Percentiles rank a stretch among this genome's conserved stretches.
Evolutionary conservation across 768 basidiomycete genomes (phyloP).

Genomic region (Rossbeevera mucosa): DNA sequence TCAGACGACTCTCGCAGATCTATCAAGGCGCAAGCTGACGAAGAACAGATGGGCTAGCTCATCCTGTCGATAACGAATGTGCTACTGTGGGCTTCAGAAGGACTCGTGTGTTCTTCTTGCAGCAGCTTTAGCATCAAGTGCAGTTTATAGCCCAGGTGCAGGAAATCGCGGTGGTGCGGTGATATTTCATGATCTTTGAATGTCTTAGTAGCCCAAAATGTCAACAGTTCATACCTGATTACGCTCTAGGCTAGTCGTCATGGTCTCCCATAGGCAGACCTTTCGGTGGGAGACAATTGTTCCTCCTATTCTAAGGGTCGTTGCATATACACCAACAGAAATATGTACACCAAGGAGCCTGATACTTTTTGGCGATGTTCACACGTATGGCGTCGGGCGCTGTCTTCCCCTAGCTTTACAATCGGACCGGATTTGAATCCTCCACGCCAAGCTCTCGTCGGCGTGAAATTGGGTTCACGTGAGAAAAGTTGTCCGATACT

Average conservation of each 20-base stretch:
- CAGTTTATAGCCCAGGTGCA: not conserved
- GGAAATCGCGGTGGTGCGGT: not conserved
- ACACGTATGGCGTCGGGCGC: not conserved
- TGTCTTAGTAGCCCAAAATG: not conserved
- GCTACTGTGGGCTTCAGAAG: not conserved
- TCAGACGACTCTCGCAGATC: not conserved
- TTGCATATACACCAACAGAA: not conserved
- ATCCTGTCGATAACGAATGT: not conserved
- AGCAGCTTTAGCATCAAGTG: not conserved
- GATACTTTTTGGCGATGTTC: not conserved
- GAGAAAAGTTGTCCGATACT: too few relatives aligned
- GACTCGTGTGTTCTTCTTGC: not conserved
- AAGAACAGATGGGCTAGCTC: not conserved
- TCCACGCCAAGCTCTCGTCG: not conserved
- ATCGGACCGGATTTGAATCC: slow-evolving; percentile 49
- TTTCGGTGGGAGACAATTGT: too few relatives aligned
- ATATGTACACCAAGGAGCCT: not conserved
- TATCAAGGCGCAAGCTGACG: not conserved
- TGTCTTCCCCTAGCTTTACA: slow-evolving; percentile 3
- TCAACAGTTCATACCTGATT: too few relatives aligned
- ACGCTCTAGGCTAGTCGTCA: too few relatives aligned
- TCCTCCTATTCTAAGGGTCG: not conserved
- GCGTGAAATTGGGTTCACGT: too few relatives aligned
- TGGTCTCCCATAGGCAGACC: too few relatives aligned
- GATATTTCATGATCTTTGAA: not conserved